phyloP scores from a whole-genome alignment of 2,329 filamentous ascomycete species.

The Rugonectria rugulosa region DNA sequence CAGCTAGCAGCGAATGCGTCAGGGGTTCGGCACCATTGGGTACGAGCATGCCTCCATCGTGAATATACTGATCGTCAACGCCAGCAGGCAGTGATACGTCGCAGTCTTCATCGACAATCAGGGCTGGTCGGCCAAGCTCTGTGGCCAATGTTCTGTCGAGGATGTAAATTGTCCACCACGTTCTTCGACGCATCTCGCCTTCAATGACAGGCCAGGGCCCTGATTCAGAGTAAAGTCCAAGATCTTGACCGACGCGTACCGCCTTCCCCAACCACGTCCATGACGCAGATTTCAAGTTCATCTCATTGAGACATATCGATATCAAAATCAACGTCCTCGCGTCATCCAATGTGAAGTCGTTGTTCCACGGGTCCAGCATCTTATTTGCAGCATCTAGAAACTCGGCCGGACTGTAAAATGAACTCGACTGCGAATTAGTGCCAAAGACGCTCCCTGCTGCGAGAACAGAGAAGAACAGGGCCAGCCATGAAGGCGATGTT shows the following conservation, averaged over 20 bases:
- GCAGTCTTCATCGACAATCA: slow-evolving; percentile 89
- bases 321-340: slow-evolving; percentile 76
- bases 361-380: slow-evolving; percentile 81
- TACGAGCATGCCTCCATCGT: slow-evolving; percentile 62
- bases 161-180: slow-evolving; percentile 95
- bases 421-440: slow-evolving; percentile 59
- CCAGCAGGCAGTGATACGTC: slow-evolving; percentile 81
- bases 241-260: slow-evolving; percentile 81
- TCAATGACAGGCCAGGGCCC: slow-evolving; percentile 79
- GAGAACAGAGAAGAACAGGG: slow-evolving; percentile 83
- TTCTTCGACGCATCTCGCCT: slow-evolving; percentile 82
- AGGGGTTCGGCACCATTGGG: slow-evolving; percentile 62
- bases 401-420: slow-evolving; percentile 62
- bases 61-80: slow-evolving; percentile 81
- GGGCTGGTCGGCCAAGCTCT: slow-evolving; percentile 79
- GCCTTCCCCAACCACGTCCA: slow-evolving; percentile 87
- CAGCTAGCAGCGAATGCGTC: slow-evolving; percentile 76
- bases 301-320: slow-evolving; percentile 82
- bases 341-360: slow-evolving; percentile 78
- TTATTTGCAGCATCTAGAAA: slow-evolving; percentile 76
- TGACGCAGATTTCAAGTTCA: slow-evolving; percentile 84
- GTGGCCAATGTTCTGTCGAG: slow-evolving; percentile 84
- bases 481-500: slow-evolving; percentile 74
- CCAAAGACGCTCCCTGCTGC: slow-evolving; percentile 83
- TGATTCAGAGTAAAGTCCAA: slow-evolving; percentile 80